A percentile compares a stretch with the other conserved stretches of the same genome.
phyloP scores from a whole-genome alignment of 257 asterid genomes.

The Lycium ferocissimum region DNA sequence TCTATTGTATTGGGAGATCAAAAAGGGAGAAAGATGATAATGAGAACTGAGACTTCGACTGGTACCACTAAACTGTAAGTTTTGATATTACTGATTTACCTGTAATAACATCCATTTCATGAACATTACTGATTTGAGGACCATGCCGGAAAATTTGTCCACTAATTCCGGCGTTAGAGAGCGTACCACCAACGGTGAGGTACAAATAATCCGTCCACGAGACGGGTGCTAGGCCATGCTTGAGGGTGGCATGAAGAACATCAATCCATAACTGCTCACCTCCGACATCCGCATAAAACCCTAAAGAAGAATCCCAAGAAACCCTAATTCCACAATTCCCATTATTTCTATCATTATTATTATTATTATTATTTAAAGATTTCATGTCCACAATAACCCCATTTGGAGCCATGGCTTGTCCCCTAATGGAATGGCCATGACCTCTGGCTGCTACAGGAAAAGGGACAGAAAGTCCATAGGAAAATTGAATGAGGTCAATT shows the following conservation, averaged over 20 bases:
- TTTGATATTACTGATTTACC: not conserved
- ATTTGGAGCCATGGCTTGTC: conserved; percentile 33
- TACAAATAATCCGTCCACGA: conserved; percentile 35
- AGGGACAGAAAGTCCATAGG: not conserved
- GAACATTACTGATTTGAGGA: conserved; percentile 12
- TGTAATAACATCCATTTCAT: not conserved
- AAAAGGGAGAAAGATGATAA: no score
- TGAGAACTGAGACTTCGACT: not conserved
- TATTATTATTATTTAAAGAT: not conserved
- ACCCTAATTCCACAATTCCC: conserved; percentile 26
- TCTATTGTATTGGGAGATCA: no score
- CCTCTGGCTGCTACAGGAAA: conserved; percentile 32
- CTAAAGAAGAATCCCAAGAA: conserved; percentile 26
- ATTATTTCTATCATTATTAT: no score
- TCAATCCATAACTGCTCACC: conserved; percentile 35
- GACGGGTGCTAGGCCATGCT: conserved; percentile 32
- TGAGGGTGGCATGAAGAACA: conserved; percentile 24
- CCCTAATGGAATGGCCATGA: conserved; percentile 32
- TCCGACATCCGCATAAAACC: conserved; percentile 33
- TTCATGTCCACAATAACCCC: conserved; percentile 36
- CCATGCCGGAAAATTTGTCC: not conserved
- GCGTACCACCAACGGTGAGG: not conserved
- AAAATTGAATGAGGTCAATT: conserved; percentile 22
- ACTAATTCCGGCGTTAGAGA: not conserved
- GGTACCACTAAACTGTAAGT: not conserved